Evolutionary conservation across 805 yeast genomes (phyloP), one percentile per base, ranked within the genome.

Genomic region (Candida golubevii): DNA sequence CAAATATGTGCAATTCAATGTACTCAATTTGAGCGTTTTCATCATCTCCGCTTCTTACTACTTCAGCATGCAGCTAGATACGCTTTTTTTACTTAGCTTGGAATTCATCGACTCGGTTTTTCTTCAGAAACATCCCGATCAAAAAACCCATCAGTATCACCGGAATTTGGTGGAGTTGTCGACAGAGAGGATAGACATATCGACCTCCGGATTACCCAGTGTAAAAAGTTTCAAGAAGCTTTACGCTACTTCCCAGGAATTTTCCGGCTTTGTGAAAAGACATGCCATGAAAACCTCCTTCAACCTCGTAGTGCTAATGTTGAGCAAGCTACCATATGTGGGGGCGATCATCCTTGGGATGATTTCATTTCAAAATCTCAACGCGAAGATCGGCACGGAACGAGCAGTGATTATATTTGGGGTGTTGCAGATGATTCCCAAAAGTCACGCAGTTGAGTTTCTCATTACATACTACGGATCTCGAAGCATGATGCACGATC

Each of bases 381-480:
- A 72, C 50, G 63, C 61, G 35, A 67, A 68, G 18, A 62, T 77
- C 14, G 84, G 85, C 1, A 60, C 77, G 0, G 52, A 71, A 3
- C 62, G 77, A 7, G 73, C 83, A 0, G 43, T 65, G 3, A 43
- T 58, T 1, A 57, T 78, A 4, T 67, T 71, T 36, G 44, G 60
- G 2, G 56, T 69, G 0, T 53, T 75, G 11, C 55, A 63, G 15
- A 34, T 69, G 9, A 41, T 69, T 12, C 74, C 81, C 0, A 54
- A 61, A 26, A 43, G 56, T 27, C 59, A 64, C 47, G 56, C 71
- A 11, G 56, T 72, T 18, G 46, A 63, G 8, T 60, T 75, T 29
- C 54, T 78, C 33, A 61, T 74, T 13, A 62, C 73, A 1, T 75
- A 69, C 49, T 72, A 74, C 65, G 82, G 80, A 3, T 62, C 74